A percentile compares a stretch with the other conserved stretches of the same genome.
These are phyloP conservation scores for Starmerella stigmatis DNA, from an alignment of 805 yeast genomes.

Conservation along the genomic window DNA sequence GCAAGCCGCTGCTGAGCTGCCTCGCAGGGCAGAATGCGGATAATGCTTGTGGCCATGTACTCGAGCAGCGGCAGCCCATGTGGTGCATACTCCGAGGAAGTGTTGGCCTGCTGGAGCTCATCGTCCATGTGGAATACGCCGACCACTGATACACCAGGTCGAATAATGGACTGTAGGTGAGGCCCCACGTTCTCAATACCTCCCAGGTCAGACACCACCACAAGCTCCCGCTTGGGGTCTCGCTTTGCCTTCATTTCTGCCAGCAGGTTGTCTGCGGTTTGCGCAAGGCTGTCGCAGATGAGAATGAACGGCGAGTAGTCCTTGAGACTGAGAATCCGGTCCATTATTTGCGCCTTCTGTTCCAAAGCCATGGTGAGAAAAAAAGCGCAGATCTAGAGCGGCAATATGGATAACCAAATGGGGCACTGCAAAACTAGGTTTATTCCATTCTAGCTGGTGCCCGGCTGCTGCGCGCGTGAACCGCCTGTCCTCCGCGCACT, in stretches of 20 bases:
- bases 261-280: constrained; percentile 49
- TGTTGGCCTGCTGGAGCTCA: neutral
- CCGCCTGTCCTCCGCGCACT: neutral
- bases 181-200: constrained; percentile 42
- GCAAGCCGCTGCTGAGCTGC: constrained; percentile 22
- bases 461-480: neutral
- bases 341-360: constrained; percentile 40
- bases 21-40: constrained; percentile 46
- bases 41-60: constrained; percentile 65
- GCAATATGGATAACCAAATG: too few relatives aligned
- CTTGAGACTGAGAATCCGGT: constrained; percentile 54
- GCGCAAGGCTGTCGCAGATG: constrained; percentile 57
- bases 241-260: constrained; percentile 45
- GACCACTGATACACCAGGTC: constrained; percentile 30
- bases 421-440: neutral
- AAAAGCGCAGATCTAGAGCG: too few relatives aligned
- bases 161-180: constrained; percentile 41
- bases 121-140: constrained; percentile 22
- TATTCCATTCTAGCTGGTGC: neutral
- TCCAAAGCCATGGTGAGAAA: constrained; percentile 15
- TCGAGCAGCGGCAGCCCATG: constrained; percentile 41
- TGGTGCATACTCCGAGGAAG: constrained; percentile 40
- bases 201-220: constrained; percentile 50
- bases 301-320: constrained; percentile 69
- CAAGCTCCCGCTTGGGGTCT: constrained; percentile 3